phyloP scores from a whole-genome alignment of 1,284 basidiomycete genomes.

The Cutaneotrichosporon cyanovorans region DNA sequence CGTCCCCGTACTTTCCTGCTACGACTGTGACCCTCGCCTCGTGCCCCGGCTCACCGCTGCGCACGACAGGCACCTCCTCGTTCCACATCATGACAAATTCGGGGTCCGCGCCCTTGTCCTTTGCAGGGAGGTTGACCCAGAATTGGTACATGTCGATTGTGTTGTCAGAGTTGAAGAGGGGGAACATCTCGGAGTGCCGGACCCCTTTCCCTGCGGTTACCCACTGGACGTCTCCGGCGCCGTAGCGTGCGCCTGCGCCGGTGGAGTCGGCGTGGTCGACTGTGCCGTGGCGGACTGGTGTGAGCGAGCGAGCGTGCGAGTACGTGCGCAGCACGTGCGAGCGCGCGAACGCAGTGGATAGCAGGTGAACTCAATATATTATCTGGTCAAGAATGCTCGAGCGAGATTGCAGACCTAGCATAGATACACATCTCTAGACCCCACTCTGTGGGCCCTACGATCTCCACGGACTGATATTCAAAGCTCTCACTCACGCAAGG shows the following conservation, averaged over 20 bases:
- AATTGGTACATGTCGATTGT: constrained; percentile 15
- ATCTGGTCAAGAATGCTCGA: too few species aligned
- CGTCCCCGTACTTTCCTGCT: constrained; percentile 7
- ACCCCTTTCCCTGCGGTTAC: constrained; percentile 16
- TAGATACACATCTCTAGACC: too few species aligned
- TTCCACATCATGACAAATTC: constrained; percentile 18
- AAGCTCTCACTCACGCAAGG: not conserved
- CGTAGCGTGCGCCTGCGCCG: constrained; percentile 12
- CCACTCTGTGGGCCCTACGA: too few species aligned
- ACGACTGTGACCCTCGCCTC: constrained; percentile 6
- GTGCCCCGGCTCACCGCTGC: not conserved
- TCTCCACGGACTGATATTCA: too few species aligned
- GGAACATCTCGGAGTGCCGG: constrained; percentile 17
- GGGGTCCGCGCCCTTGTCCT: constrained; percentile 9
- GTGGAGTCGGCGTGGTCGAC: constrained; percentile 16
- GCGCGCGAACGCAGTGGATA: too few species aligned
- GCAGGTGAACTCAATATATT: too few species aligned
- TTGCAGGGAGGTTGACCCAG: constrained; percentile 15
- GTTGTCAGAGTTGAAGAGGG: constrained; percentile 10
- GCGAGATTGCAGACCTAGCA: too few species aligned
- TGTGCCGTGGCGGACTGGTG: constrained; percentile 1
- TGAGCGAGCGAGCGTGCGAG: too few species aligned
- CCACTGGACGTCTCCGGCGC: constrained; percentile 17
- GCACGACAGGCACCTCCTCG: constrained; percentile 10
- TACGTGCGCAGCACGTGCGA: too few species aligned